Base-by-base conservation (phyloP, 2,329 filamentous ascomycete species). In the Dactylellina drechsleri region DNA sequence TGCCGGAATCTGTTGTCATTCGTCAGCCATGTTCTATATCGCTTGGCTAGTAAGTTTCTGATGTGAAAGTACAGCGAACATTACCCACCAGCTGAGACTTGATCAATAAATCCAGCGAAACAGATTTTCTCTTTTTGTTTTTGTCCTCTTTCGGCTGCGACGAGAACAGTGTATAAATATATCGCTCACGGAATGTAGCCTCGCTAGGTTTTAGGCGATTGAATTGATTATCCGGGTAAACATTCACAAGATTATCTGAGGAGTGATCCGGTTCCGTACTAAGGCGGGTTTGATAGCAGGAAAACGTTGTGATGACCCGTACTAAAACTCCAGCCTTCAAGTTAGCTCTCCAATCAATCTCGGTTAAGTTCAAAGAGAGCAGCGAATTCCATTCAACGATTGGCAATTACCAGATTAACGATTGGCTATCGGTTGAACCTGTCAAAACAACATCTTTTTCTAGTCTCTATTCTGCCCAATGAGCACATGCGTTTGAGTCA, bases 161-260 rank as follows among this genome's bases (percentile, higher is more conserved):
- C 5, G 13, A 18, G 16, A 47, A 47, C 16, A 47, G 5, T 47
- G 23, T 45, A 45, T 26, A 41, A 7, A 59, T 68, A 70, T 70
- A 56, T 61, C 54, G 57, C 58, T 60, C 58, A 62, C 57, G 50
- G 40, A 36, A 47, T 26, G 31, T 36, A 7, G 31, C 31, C 31
- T 36, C 31, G 31, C 31, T 36, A 36, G 31, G 10, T 36, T 36
- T 36, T 36, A 36, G 56, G 49, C 58, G 65, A 60, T 26, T 56
- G 58, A 66, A 52, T 23, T 52, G 28, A 56, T 36, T 49, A 16
- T 13, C 58, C 66, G 66, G 66, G 61, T 74, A 73, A 73, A 72
- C 54, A 54, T 58, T 59, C 52, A 59, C 41, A 57, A 36, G 49
- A 73, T 66, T 52, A 62, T 62, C 57, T 64, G 61, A 67, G 31